phyloP scores from a whole-genome alignment of 441 rosid genomes.

The Pelargonium citronellum region DNA sequence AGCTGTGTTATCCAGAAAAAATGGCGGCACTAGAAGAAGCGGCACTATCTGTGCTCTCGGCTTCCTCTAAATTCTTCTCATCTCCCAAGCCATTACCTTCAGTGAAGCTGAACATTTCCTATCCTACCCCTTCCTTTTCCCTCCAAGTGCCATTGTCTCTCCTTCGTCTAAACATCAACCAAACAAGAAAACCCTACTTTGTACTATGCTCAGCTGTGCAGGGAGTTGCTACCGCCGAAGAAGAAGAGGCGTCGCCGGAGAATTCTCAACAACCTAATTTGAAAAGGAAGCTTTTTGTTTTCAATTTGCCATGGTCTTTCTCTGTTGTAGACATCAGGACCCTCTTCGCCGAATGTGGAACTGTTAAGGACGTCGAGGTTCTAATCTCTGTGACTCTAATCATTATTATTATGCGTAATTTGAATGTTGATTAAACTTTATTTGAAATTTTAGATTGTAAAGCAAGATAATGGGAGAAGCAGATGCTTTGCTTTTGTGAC shows the following conservation, averaged over 20 bases:
- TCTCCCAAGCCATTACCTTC: conserved; percentile 19
- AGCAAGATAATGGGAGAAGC: conserved; percentile 54
- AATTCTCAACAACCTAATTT: conserved; percentile 35
- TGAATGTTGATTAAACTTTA: conserved; percentile 2
- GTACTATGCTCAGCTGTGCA: conserved; percentile 41
- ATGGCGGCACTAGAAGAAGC: conserved; percentile 50
- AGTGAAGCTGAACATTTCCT: conserved; percentile 25
- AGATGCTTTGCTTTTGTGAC: conserved; percentile 77
- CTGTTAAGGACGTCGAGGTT: conserved; percentile 70
- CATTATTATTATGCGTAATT: neutral
- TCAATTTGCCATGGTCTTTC: conserved; percentile 73
- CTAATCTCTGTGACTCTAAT: conserved; percentile 1
- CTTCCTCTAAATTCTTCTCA: conserved; percentile 30
- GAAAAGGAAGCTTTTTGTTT: conserved; percentile 64
- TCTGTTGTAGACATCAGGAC: conserved; percentile 53
- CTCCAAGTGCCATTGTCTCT: conserved; percentile 15
- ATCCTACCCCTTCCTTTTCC: conserved; percentile 17
- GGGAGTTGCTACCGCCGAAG: conserved; percentile 23
- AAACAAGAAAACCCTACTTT: conserved; percentile 28
- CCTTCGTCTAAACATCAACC: conserved; percentile 20
- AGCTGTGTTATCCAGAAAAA: conserved; percentile 8
- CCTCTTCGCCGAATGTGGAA: conserved; percentile 66
- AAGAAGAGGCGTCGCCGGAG: conserved; percentile 31
- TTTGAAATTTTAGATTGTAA: conserved; percentile 46
- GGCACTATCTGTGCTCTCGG: conserved; percentile 31